phyloP scores from a whole-genome alignment of 768 basidiomycete species.

The Russula foetens region DNA sequence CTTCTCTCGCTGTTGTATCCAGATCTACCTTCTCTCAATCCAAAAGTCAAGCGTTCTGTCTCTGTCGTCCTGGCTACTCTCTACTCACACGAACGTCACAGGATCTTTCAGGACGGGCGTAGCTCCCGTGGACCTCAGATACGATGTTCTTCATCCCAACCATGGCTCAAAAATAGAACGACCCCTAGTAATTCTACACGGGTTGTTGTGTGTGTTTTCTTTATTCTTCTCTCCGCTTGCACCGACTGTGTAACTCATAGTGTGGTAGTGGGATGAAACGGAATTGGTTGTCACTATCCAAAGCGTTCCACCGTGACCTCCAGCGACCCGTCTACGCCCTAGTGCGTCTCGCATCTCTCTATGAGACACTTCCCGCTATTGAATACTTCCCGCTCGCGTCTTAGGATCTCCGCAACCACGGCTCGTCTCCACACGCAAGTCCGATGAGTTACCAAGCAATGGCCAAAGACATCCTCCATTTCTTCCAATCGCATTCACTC shows the following conservation, averaged over 20 bases:
- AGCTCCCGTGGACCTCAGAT: constrained; percentile 25
- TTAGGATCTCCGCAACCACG: constrained; percentile 88
- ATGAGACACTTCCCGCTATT: not conserved
- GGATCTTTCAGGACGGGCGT: constrained; percentile 12
- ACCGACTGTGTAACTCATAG: not conserved
- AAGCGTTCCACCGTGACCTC: constrained; percentile 59
- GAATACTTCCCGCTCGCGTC: not conserved
- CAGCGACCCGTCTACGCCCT: constrained; percentile 65
- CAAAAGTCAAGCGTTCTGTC: not conserved
- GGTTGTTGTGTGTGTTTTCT: constrained; percentile 44
- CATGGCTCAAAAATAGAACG: constrained; percentile 25
- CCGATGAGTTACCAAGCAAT: constrained; percentile 73
- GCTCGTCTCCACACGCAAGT: constrained; percentile 63
- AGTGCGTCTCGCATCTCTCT: constrained; percentile 31
- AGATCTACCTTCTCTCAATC: not conserved
- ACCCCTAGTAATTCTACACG: constrained; percentile 53
- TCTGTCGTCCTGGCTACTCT: not conserved
- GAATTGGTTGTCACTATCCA: constrained; percentile 81
- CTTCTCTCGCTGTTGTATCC: not conserved
- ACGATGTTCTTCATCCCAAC: constrained; percentile 25
- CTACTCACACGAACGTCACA: not conserved
- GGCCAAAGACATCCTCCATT: constrained; percentile 70
- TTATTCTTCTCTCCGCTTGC: not conserved
- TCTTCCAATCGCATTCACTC: constrained; percentile 47
- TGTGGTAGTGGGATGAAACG: constrained; percentile 69